Base-by-base conservation (phyloP, 2,329 filamentous ascomycete genomes). In the Pyrenophora tritici-repentis region DNA sequence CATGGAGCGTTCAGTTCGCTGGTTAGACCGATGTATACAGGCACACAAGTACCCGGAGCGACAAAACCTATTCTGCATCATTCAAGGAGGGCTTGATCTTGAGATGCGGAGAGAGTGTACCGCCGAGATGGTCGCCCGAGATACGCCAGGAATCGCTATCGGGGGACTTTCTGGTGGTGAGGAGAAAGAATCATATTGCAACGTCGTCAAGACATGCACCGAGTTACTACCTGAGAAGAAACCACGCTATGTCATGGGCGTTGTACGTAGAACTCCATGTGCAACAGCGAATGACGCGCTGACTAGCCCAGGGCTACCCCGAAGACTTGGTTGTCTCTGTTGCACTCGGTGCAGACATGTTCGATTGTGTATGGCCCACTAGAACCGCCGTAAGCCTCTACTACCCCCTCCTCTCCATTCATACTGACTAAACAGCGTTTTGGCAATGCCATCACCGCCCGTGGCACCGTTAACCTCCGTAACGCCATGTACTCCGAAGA, bases 191-290 rank as follows among this genome's bases (percentile, higher is more conserved):
- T 89, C 94, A 66, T 99, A 93, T 70, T 99, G 94, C 76, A 85
- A 86, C 67, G 94, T 97, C 73, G 92, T 97, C 20, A 83, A 86
- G 52, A 86, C 90, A 2, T 97, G 94, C 73, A 97, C 94, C 1
- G 83, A 80, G 26, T 75, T 96, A 51, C 80, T 99, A 14, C 95
- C 95, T 0, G 88, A 93, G 50, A 79, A 89, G 55, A 99, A 99
- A 75, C 94, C 94, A n/a, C 84, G 94, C 71, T 99, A 99, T 76
- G 93, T 99, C 50, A 99, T 99, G 95, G 94, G 94, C 14, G 94
- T 99, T 62, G 85, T 83, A 74, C 60, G 80, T 29, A 17, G 22
- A 10, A 12, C 31, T 20, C 10, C 26, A n/a, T 10, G 13, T 43
- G 29, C 17, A 3, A 14, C 3, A 9, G 17, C 6, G 16, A 12